Percentiles rank a stretch among this genome's conserved stretches.
These are phyloP conservation scores for Paradendryphiella salina DNA, from an alignment of 2,329 filamentous ascomycete genomes.

Conservation along the genomic window DNA sequence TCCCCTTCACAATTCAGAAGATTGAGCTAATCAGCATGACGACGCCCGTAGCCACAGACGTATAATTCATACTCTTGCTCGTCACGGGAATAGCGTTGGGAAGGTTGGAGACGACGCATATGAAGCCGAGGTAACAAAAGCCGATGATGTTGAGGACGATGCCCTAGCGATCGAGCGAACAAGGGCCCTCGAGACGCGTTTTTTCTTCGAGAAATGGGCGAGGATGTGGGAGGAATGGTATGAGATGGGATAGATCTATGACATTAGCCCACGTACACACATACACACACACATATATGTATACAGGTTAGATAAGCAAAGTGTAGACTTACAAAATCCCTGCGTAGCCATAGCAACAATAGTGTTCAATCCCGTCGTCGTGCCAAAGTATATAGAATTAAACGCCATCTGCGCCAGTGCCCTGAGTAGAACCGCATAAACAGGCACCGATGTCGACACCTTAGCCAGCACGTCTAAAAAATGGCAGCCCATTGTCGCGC, in stretches of 20 bases:
- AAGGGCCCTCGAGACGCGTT: conserved; percentile 50
- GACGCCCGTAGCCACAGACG: conserved; percentile 58
- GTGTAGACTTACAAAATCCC: conserved; percentile 55
- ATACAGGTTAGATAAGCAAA: neutral
- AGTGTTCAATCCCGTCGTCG: conserved; percentile 59
- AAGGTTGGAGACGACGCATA: conserved; percentile 61
- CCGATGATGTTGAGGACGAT: conserved; percentile 55
- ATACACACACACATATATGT: no score
- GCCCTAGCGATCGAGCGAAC: conserved; percentile 52
- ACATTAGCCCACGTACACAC: conserved; percentile 5
- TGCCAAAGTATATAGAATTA: conserved; percentile 60
- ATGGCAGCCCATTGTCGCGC: conserved; percentile 58
- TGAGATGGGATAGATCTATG: conserved; percentile 60
- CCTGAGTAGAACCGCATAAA: conserved; percentile 55
- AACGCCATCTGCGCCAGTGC: conserved; percentile 56
- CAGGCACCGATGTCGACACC: conserved; percentile 56
- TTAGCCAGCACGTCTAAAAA: conserved; percentile 54
- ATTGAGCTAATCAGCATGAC: conserved; percentile 56
- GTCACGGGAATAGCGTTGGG: conserved; percentile 57
- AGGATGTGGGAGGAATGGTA: conserved; percentile 58
- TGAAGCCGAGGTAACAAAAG: conserved; percentile 58
- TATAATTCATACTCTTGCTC: conserved; percentile 62
- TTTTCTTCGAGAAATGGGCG: conserved; percentile 51
- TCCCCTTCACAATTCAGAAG: conserved; percentile 58
- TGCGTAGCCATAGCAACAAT: conserved; percentile 61